Base-by-base conservation (phyloP, 768 basidiomycete genomes). In the Russula vinacea region DNA sequence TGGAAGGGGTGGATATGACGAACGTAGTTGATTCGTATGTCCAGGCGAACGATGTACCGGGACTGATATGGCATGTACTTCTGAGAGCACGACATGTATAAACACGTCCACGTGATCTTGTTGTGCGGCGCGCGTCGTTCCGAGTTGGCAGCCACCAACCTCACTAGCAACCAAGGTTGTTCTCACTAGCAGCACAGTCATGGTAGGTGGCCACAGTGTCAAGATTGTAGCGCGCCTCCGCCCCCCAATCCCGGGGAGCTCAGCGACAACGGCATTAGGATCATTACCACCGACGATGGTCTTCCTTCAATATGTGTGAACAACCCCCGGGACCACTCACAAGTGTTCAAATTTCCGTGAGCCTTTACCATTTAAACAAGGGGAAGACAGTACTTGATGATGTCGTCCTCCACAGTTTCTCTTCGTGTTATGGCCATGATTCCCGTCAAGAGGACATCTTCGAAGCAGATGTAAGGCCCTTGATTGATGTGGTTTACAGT, bases 371-470 rank as follows among this genome's bases (percentile, higher is more conserved):
- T 6, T 39, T 24, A 14, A 29, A 16, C 24, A 37, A 14, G 32
- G n/a, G 35, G 6, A 49, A 9, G 52, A 7, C 16, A n/a, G 32
- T 39, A 19, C 26, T 19, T 67, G 26, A 61, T 33, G 2, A n/a
- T 16, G 13, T 24, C 0, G 37, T 19, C 33, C 1, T 37, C 4
- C 6, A 0, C 65, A 91, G 89, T 37, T 84, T 92, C 70, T 80
- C 89, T 42, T 88, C 85, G 56, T 90, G 89, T 72, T 90, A 92
- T 72, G 90, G 84, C 71, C 81, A 85, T 60, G 70, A 73, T 39
- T 85, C 89, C 26, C 83, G 80, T 0, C 92, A 94, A 70, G 84
- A 87, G 58, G 84, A 90, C 67, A 89, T 94, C 62, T 94, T 91
- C 69, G 76, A 79, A 56, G 81, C 81, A 56, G 90, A 93, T 65